These are phyloP conservation scores for Termitomyces sp. DNA, from an alignment of 768 basidiomycete genomes.

Conservation along the genomic window DNA sequence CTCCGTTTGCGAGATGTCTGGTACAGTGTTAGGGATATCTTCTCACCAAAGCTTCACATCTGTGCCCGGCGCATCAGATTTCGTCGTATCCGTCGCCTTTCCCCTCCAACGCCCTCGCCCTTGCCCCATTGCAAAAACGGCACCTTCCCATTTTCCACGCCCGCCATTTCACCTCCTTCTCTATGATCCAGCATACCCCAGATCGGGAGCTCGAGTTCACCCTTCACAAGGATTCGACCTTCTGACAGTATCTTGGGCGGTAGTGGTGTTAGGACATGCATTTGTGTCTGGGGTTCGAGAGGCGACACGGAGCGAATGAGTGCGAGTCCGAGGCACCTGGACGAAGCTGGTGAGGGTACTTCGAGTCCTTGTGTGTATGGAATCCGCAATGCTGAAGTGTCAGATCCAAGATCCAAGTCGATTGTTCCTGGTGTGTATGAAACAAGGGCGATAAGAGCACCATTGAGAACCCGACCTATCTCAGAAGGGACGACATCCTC, in stretches of 20 bases:
- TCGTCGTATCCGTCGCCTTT: slow-evolving; percentile 68
- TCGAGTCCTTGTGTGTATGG: slow-evolving; percentile 57
- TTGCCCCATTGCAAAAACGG: slow-evolving; percentile 82
- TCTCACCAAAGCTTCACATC: slow-evolving; percentile 34
- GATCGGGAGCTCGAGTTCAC: slow-evolving; percentile 83
- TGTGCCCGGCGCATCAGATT: slow-evolving; percentile 87
- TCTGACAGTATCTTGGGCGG: slow-evolving; percentile 41
- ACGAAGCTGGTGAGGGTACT: slow-evolving; percentile 54
- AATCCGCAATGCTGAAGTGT: slow-evolving; percentile 18
- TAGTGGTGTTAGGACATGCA: slow-evolving; percentile 84
- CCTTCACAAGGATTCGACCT: slow-evolving; percentile 65
- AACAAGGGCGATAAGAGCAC: slow-evolving; percentile 76
- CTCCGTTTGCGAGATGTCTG: not conserved
- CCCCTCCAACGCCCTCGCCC: slow-evolving; percentile 67
- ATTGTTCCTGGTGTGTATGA: slow-evolving; percentile 41
- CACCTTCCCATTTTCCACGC: slow-evolving; percentile 50
- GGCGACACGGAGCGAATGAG: slow-evolving; percentile 58
- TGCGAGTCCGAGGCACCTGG: slow-evolving; percentile 72
- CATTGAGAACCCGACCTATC: slow-evolving; percentile 69
- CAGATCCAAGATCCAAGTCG: slow-evolving; percentile 20
- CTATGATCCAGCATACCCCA: slow-evolving; percentile 84
- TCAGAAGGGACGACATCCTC: slow-evolving; percentile 80
- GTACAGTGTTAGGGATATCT: not conserved
- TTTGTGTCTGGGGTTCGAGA: slow-evolving; percentile 34
- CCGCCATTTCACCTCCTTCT: slow-evolving; percentile 34